Conservation (phyloP, 2,329 filamentous ascomycete genomes). For the Daldinia sp. region DNA sequence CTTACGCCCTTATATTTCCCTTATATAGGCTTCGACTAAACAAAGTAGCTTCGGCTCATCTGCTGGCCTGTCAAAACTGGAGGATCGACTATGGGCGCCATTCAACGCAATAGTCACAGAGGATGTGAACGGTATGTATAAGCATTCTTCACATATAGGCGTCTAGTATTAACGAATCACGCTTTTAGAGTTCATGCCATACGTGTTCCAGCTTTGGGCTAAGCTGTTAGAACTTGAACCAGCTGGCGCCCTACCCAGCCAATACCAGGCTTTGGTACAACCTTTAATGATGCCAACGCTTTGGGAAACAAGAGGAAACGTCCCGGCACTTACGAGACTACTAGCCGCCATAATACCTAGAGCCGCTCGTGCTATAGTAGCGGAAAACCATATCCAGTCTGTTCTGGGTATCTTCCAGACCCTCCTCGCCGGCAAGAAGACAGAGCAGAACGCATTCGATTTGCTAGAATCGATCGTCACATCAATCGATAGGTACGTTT, state of each 20-base stretch:
- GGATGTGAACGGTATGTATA: slow-evolving; percentile 77
- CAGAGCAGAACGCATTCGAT: slow-evolving; percentile 89
- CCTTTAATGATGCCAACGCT: slow-evolving; percentile 83
- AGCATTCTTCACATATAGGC: neutral
- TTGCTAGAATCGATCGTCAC: slow-evolving; percentile 84
- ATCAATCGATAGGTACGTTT: slow-evolving; percentile 76
- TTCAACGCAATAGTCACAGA: slow-evolving; percentile 84
- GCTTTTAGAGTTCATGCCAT: slow-evolving; percentile 86
- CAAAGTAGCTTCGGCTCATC: slow-evolving; percentile 69
- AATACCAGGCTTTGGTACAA: slow-evolving; percentile 82
- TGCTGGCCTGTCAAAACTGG: slow-evolving; percentile 77
- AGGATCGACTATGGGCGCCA: slow-evolving; percentile 83
- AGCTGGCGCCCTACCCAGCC: slow-evolving; percentile 78
- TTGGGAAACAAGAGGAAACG: slow-evolving; percentile 94
- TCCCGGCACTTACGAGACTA: slow-evolving; percentile 89
- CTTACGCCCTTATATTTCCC: slow-evolving; percentile 13
- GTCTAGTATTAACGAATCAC: slow-evolving; percentile 49
- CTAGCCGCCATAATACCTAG: slow-evolving; percentile 86
- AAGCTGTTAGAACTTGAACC: slow-evolving; percentile 90
- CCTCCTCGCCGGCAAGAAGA: slow-evolving; percentile 82
- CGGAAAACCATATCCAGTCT: slow-evolving; percentile 84
- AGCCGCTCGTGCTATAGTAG: slow-evolving; percentile 77
- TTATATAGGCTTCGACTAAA: slow-evolving; percentile 16
- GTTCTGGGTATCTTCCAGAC: slow-evolving; percentile 97
- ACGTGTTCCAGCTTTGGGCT: slow-evolving; percentile 95